A percentile compares a stretch with the other conserved stretches of the same genome.
phyloP scores from a whole-genome alignment of 2,329 filamentous ascomycete genomes.

The Fusarium hainanense region DNA sequence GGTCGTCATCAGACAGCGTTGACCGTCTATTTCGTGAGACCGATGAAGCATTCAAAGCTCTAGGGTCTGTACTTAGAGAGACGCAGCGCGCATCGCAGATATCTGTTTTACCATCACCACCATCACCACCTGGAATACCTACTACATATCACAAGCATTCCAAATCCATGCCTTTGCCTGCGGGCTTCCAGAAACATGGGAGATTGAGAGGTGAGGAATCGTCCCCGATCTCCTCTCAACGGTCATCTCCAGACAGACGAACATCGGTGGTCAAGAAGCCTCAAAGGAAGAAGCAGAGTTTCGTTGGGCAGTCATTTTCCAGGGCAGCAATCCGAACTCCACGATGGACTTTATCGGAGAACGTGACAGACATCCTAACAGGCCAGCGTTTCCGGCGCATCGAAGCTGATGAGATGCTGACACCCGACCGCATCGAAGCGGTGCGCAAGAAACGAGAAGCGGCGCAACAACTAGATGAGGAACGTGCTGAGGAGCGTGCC shows the following conservation, averaged over 20 bases:
- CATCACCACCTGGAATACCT: conserved; percentile 30
- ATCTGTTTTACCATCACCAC: conserved; percentile 29
- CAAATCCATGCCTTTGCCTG: conserved; percentile 42
- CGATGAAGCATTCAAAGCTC: conserved; percentile 62
- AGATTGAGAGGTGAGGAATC: conserved; percentile 26
- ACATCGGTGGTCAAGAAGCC: conserved; percentile 56
- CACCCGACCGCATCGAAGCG: conserved; percentile 62
- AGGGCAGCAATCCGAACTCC: conserved; percentile 44
- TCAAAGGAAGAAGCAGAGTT: conserved; percentile 53
- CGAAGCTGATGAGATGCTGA: conserved; percentile 70
- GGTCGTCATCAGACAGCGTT: conserved; percentile 52
- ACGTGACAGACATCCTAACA: conserved; percentile 67
- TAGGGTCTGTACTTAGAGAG: conserved; percentile 56
- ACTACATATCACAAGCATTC: conserved; percentile 31
- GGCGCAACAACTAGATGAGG: conserved; percentile 38
- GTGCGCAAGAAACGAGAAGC: conserved; percentile 53
- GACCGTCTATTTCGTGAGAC: conserved; percentile 61
- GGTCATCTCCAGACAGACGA: conserved; percentile 41
- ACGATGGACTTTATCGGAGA: conserved; percentile 66
- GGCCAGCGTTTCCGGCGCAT: conserved; percentile 65
- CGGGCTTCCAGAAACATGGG: conserved; percentile 30
- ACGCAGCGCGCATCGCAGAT: conserved; percentile 39
- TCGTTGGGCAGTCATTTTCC: conserved; percentile 20
- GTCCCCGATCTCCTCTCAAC: conserved; percentile 21
- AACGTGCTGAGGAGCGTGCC: conserved; percentile 4